phyloP scores from a whole-genome alignment of 1,139 yeast genomes.

The Torulaspora pretoriensis region DNA sequence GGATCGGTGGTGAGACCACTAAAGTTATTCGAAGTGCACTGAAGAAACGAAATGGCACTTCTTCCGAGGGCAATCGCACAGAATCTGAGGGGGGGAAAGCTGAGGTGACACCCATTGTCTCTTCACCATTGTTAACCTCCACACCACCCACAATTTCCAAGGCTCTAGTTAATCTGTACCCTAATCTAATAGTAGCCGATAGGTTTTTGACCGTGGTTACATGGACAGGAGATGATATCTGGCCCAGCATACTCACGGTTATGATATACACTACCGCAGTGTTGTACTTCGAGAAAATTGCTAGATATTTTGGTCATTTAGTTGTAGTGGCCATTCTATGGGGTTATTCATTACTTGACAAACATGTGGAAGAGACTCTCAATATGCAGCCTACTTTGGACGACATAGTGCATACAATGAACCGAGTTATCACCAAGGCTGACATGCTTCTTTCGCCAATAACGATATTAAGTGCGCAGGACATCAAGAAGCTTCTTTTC shows the following conservation, averaged over 20 bases:
- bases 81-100: conserved; percentile 11
- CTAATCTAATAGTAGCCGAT: conserved; percentile 71
- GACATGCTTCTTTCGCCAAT: conserved; percentile 76
- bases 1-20: conserved; percentile 33
- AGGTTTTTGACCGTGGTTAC: conserved; percentile 68
- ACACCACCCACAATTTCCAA: conserved; percentile 92
- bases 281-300: conserved; percentile 66
- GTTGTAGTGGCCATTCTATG: conserved; percentile 64
- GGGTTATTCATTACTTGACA: conserved; percentile 59
- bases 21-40: conserved; percentile 31
- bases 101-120: conserved; percentile 24
- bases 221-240: conserved; percentile 86
- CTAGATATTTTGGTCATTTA: conserved; percentile 78
- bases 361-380: conserved; percentile 49
- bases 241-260: conserved; percentile 66
- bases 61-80: conserved; percentile 4
- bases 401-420: conserved; percentile 77
- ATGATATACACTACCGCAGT: conserved; percentile 56
- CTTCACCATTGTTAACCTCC: conserved; percentile 64
- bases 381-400: conserved; percentile 75
- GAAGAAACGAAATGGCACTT: conserved; percentile 17
- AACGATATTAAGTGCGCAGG: conserved; percentile 69
- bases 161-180: conserved; percentile 76
- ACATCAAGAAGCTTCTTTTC: conserved; percentile 71
- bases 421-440: conserved; percentile 69